Evolutionary conservation across 2,329 filamentous ascomycete species (phyloP).

Genomic region (Aaosphaeria pasadenensis): DNA sequence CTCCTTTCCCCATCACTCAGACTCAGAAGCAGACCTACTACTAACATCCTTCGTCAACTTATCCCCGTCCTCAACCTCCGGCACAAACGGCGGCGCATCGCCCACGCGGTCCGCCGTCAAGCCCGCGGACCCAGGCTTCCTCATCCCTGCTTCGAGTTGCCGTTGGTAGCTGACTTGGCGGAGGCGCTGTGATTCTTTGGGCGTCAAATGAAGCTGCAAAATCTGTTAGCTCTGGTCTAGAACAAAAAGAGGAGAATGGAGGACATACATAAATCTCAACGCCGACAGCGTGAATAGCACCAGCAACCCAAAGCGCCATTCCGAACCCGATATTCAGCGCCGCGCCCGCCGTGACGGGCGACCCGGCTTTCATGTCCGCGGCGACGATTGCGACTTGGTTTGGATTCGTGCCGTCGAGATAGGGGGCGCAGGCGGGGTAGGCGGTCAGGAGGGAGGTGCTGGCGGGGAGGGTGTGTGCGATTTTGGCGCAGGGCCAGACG

Average conservation of each 20-base stretch:
- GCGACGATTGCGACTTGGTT: conserved; percentile 16
- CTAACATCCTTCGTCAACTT: conserved; percentile 2
- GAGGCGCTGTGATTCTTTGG: conserved; percentile 52
- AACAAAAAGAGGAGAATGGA: neutral
- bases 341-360: conserved; percentile 37
- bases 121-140: conserved; percentile 37
- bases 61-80: conserved; percentile 1
- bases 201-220: conserved; percentile 39
- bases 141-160: conserved; percentile 54
- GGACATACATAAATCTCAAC: conserved; percentile 36
- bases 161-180: conserved; percentile 56
- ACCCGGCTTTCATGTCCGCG: conserved; percentile 19
- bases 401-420: conserved; percentile 33
- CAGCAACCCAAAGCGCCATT: conserved; percentile 52
- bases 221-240: neutral
- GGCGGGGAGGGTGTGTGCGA: conserved; percentile 38
- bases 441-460: conserved; percentile 20
- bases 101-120: conserved; percentile 24
- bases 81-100: conserved; percentile 23
- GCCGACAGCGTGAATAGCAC: conserved; percentile 47
- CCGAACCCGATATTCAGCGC: conserved; percentile 51
- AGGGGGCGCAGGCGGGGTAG: conserved; percentile 48
- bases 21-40: neutral
- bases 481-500: conserved; percentile 48
- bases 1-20: too few relatives aligned